phyloP scores from a whole-genome alignment of 345 rosid species.

The Salix koriyanagi region DNA sequence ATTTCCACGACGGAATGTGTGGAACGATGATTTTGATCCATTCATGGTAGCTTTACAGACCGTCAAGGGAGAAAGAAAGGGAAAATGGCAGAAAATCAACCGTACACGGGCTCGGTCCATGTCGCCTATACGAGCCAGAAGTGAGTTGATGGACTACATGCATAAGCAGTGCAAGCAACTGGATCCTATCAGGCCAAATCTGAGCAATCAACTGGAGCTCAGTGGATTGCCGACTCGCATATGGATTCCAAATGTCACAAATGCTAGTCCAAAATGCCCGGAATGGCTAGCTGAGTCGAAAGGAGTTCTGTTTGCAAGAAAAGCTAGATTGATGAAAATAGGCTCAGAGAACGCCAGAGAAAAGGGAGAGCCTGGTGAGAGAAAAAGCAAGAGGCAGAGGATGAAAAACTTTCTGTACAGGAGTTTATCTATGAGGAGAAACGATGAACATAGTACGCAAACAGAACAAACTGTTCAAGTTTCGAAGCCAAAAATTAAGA shows the following conservation, averaged over 20 bases:
- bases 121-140: slow-evolving; percentile 22
- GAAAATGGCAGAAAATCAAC: not conserved
- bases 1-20: slow-evolving; percentile 31
- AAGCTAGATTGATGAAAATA: slow-evolving; percentile 22
- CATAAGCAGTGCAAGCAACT: not conserved
- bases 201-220: too few relatives aligned
- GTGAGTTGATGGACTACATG: not conserved
- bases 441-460: slow-evolving; percentile 10
- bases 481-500: slow-evolving; percentile 12
- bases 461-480: slow-evolving; percentile 13
- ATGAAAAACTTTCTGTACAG: slow-evolving; percentile 24
- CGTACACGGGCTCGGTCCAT: slow-evolving; percentile 34
- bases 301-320: slow-evolving; percentile 23
- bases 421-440: slow-evolving; percentile 13
- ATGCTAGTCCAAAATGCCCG: not conserved
- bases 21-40: slow-evolving; percentile 58
- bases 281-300: slow-evolving; percentile 16
- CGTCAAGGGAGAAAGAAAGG: slow-evolving; percentile 30
- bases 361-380: not conserved
- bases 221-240: too few relatives aligned
- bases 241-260: too few relatives aligned
- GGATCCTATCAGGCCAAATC: too few relatives aligned
- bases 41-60: slow-evolving; percentile 48
- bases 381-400: slow-evolving; percentile 24
- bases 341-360: slow-evolving; percentile 1